These are phyloP conservation scores for Schizophyllum amplum DNA, from an alignment of 1,284 basidiomycete genomes.

Conservation along the genomic window DNA sequence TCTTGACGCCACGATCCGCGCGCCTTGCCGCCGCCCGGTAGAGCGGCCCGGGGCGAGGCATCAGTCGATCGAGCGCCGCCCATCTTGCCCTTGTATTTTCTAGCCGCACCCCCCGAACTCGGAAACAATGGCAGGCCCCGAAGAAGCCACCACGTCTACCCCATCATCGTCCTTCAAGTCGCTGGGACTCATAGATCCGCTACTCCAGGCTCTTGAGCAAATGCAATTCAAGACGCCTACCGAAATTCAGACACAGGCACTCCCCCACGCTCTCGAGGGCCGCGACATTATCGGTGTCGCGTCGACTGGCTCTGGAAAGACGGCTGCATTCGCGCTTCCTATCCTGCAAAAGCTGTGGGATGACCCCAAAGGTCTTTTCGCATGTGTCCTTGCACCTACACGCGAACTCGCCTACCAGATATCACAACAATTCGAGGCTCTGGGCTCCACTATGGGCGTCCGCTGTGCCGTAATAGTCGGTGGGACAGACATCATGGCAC, in stretches of 20 bases:
- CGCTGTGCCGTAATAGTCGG: slow-evolving; percentile 90
- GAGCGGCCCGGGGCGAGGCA: too few species aligned
- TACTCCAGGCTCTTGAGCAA: slow-evolving; percentile 80
- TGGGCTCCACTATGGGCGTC: slow-evolving; percentile 93
- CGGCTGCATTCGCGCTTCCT: slow-evolving; percentile 94
- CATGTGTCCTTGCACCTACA: slow-evolving; percentile 92
- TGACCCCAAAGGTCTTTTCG: slow-evolving; percentile 89
- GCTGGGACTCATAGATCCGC: slow-evolving; percentile 84
- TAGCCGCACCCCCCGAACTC: neutral
- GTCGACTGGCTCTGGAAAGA: slow-evolving; percentile 96
- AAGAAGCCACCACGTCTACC: slow-evolving; percentile 54
- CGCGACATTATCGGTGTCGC: slow-evolving; percentile 97
- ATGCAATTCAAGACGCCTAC: slow-evolving; percentile 86
- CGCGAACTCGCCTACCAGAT: slow-evolving; percentile 99
- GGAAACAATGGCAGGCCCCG: slow-evolving; percentile 39
- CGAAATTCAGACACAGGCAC: slow-evolving; percentile 84
- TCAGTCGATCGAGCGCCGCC: neutral
- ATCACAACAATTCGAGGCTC: slow-evolving; percentile 88
- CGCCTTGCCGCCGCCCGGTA: too few species aligned
- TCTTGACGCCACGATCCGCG: neutral
- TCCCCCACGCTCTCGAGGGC: slow-evolving; percentile 87
- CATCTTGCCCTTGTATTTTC: slow-evolving; percentile 1
- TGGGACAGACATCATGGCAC: slow-evolving; percentile 91
- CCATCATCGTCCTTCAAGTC: slow-evolving; percentile 46
- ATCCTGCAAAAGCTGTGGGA: slow-evolving; percentile 98